Base-by-base conservation (phyloP, 805 yeast species). In the Pachysolen tannophilus region DNA sequence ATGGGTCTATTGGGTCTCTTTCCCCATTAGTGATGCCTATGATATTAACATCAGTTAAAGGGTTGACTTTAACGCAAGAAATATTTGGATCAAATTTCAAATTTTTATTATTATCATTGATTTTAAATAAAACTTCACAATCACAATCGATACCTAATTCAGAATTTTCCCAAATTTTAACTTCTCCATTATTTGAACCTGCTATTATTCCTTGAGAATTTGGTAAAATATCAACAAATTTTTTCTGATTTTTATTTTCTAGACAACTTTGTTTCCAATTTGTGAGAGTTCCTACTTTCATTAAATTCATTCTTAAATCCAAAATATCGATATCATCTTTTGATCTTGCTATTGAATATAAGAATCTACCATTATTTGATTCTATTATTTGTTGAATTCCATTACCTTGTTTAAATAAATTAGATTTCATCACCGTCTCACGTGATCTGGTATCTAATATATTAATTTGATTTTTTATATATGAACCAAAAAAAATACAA, bases 351-450 rank as follows among this genome's bases (percentile, higher is more conserved):
- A 62, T 19, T 1, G 51, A 50, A 35, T 52, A 65, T 5, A 61
- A 14, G 33, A 53, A 65, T 26, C 53, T 55, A 4, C 60, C 64
- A 44, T 61, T 64, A 2, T 44, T 46, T 15, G 66, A 56, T 19
- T 44, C 52, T 6, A 65, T 14, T 0, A 64, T 26, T 41, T 65
- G 70, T 11, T 46, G 50, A 13, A 51, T 46, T 3, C 61, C 72
- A 43, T 38, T 51, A 4, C 52, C 64, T n/a, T n/a, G n/a, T n/a
- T n/a, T n/a, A n/a, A n/a, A n/a, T 13, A 9, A 2, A 4, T 10
- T 8, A 7, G 14, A 17, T 7, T 20, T 30, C 38, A 3, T 46
- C 13, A 14, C 40, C 30, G 5, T 26, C 28, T 27, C 17, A 8
- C 32, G 25, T 3, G 34, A 38, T 25, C 54, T 40, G 3, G 37